These are phyloP conservation scores for Pythium scleroteichum DNA, from an alignment of 352 stramenopile genomes.

Conservation along the genomic window DNA sequence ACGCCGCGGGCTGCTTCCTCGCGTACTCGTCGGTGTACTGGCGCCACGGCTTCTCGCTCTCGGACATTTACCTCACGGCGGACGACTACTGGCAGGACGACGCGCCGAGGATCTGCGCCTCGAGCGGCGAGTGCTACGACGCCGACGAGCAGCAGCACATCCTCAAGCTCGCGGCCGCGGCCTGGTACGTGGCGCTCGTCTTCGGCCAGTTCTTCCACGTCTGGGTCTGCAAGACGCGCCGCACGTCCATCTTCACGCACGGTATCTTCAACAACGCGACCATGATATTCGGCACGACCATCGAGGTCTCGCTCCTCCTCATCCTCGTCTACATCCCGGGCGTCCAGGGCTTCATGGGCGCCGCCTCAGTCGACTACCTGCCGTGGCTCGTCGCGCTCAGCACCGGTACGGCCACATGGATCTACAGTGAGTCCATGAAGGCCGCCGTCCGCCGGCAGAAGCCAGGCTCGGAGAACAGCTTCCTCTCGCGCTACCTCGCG, in stretches of 20 bases:
- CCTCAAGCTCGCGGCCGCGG: conserved; percentile 57
- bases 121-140: conserved; percentile 34
- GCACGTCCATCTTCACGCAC: conserved; percentile 64
- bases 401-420: conserved; percentile 35
- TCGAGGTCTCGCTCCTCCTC: conserved; percentile 44
- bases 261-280: conserved; percentile 76
- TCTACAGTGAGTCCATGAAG: conserved; percentile 50
- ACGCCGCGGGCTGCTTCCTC: conserved; percentile 49
- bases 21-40: conserved; percentile 40
- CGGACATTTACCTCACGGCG: conserved; percentile 39
- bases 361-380: conserved; percentile 36
- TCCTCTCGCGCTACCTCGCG: conserved; percentile 8
- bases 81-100: conserved; percentile 33
- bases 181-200: conserved; percentile 73
- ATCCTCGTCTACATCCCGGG: conserved; percentile 50
- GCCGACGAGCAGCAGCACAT: conserved; percentile 47
- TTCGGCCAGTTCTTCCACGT: conserved; percentile 85
- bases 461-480: neutral
- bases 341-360: conserved; percentile 47
- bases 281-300: conserved; percentile 58
- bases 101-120: conserved; percentile 30
- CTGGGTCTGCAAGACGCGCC: conserved; percentile 85
- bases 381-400: conserved; percentile 46
- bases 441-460: neutral
- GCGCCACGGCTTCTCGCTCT: conserved; percentile 39